Base-by-base conservation (phyloP, 2,329 filamentous ascomycete genomes). In the Orbilia quercus region DNA sequence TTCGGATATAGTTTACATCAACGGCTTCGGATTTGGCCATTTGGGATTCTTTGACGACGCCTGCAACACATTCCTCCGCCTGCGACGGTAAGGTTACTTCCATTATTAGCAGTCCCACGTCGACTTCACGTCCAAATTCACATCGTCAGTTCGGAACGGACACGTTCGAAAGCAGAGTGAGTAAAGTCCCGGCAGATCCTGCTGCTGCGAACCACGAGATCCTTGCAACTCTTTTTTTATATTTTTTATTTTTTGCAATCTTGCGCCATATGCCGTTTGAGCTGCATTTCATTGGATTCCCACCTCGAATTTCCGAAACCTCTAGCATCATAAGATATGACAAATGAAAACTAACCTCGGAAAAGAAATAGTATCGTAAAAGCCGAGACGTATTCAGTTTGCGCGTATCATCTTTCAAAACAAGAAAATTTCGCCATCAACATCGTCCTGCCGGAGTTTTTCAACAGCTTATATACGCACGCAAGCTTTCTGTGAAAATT, bases 31-130 rank as follows among this genome's bases (percentile, higher is more conserved):
- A 47, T 16, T 14, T 31, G 47, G 50, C 60, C 62, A 72, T 72
- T 65, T 47, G 44, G 59, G 62, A 42, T 51, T 42, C 47, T 54
- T 67, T 59, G 53, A 72, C 67, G 53, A 72, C 67, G 55, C 40
- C 53, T 50, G 51, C 67, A 72, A 72, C 67, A 65, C 67, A 72
- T 72, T 65, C 36, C 28, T 44, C 31, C 58, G 45, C 42, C 58
- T 28, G 54, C 67, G 31, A 58, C 47, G 53, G 63, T 59, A 45
- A 53, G 53, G 31, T 62, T 20, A 23, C 31, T 54, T 58, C 45
- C 59, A 72, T 53, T 55, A 54, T 72, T 72, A 72, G 67, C 64
- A 65, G 28, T 34, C 66, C 55, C 66, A 65, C 67, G 67, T 72
- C 64, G 55, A 54, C 36, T 23, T n/a, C 16, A 57, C 23, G 16